Percentiles rank a stretch among this genome's conserved stretches.
Evolutionary conservation across 208 protist species (phyloP).

Genomic region (Blechomonas ayalai): DNA sequence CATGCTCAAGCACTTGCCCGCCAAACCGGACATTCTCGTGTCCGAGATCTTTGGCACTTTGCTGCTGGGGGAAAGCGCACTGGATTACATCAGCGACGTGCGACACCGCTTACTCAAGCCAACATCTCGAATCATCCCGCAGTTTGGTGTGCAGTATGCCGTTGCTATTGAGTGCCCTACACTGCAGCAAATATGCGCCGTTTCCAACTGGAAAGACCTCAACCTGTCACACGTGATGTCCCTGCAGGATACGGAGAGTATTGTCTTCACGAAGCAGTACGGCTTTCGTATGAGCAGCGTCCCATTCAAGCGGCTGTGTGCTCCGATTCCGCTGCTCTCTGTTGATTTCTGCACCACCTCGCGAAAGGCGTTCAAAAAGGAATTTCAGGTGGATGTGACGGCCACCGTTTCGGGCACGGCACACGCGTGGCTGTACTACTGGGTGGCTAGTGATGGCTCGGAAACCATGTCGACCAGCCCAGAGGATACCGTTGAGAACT

Average conservation of each 20-base stretch:
- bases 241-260: slow-evolving; percentile 82
- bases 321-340: slow-evolving; percentile 64
- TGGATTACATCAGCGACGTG: slow-evolving; percentile 89
- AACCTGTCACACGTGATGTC: slow-evolving; percentile 79
- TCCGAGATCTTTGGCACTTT: slow-evolving; percentile 92
- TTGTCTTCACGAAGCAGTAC: slow-evolving; percentile 93
- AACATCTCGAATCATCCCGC: slow-evolving; percentile 70
- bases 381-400: slow-evolving; percentile 28
- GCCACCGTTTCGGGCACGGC: slow-evolving; percentile 54
- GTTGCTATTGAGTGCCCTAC: slow-evolving; percentile 80
- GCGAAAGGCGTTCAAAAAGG: slow-evolving; percentile 25
- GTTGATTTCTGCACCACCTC: slow-evolving; percentile 71
- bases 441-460: slow-evolving; percentile 29
- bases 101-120: slow-evolving; percentile 58
- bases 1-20: slow-evolving; percentile 42
- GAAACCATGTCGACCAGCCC: slow-evolving; percentile 80
- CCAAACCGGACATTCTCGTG: slow-evolving; percentile 74
- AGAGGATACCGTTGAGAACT: slow-evolving; percentile 80
- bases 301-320: slow-evolving; percentile 47
- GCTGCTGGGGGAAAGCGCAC: slow-evolving; percentile 86
- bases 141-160: slow-evolving; percentile 85
- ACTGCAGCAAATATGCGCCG: slow-evolving; percentile 65
- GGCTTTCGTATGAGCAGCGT: slow-evolving; percentile 89
- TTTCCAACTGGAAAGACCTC: slow-evolving; percentile 73
- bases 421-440: slow-evolving; percentile 86